Conservation (phyloP, 805 yeast species). For the Myxozyma neotropica region DNA sequence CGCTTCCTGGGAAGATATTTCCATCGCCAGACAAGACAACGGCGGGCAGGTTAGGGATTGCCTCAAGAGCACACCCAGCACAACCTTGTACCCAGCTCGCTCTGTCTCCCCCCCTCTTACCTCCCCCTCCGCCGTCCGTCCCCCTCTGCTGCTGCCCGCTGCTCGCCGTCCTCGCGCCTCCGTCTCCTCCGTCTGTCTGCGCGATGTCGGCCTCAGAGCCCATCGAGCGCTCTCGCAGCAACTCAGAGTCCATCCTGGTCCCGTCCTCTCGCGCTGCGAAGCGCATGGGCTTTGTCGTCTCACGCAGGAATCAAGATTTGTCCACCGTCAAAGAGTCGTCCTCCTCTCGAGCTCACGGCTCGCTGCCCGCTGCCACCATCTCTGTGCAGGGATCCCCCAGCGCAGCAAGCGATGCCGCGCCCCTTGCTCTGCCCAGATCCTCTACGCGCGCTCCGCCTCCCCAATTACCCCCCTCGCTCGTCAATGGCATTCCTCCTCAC, state of each 20-base stretch:
- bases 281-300: conserved; percentile 37
- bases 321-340: conserved; percentile 20
- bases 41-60: too few relatives aligned
- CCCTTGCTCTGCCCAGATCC: neutral
- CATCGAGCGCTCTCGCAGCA: conserved; percentile 36
- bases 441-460: conserved; percentile 13
- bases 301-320: conserved; percentile 30
- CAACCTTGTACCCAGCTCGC: too few relatives aligned
- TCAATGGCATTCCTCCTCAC: conserved; percentile 10
- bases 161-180: neutral
- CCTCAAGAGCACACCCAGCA: too few relatives aligned
- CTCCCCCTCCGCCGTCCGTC: neutral
- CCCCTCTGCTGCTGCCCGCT: neutral
- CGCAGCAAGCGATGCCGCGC: neutral
- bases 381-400: too few relatives aligned
- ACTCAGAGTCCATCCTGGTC: conserved; percentile 32
- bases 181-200: neutral
- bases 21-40: too few relatives aligned
- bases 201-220: conserved; percentile 24
- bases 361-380: neutral
- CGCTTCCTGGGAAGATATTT: too few relatives aligned
- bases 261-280: conserved; percentile 30
- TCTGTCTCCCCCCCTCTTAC: neutral
- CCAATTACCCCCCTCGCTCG: conserved; percentile 10
- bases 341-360: neutral